Evolutionary conservation across 495 filamentous ascomycete species (phyloP).

Genomic region (Trichocladium uniseriatum): DNA sequence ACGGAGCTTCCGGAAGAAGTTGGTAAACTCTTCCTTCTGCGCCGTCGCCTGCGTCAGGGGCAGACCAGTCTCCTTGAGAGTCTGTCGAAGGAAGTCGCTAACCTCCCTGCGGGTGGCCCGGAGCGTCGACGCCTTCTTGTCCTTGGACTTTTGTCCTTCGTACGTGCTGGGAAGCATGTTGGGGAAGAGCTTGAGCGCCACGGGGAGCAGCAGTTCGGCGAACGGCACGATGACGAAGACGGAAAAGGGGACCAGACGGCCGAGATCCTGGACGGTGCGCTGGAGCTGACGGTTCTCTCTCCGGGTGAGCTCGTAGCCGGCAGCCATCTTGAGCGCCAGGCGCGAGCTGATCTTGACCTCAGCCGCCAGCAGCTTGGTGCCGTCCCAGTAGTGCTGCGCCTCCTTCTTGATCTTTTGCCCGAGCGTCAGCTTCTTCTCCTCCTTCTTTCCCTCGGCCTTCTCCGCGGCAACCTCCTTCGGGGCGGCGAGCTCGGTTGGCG

Average conservation of each 20-base stretch:
- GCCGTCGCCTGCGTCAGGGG: slow-evolving; percentile 78
- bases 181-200: slow-evolving; percentile 90
- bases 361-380: slow-evolving; percentile 89
- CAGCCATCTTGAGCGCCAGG: slow-evolving; percentile 93
- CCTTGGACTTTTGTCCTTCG: slow-evolving; percentile 81
- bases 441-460: slow-evolving; percentile 49
- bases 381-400: slow-evolving; percentile 93
- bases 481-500: slow-evolving; percentile 25
- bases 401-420: slow-evolving; percentile 92
- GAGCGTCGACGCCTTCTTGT: slow-evolving; percentile 73
- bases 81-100: slow-evolving; percentile 80
- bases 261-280: slow-evolving; percentile 87
- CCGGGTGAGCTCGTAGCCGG: slow-evolving; percentile 90
- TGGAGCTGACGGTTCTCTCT: slow-evolving; percentile 87
- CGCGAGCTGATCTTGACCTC: slow-evolving; percentile 89
- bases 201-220: slow-evolving; percentile 85
- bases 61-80: slow-evolving; percentile 83
- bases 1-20: slow-evolving; percentile 95
- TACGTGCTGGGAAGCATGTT: slow-evolving; percentile 96
- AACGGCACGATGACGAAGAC: slow-evolving; percentile 96
- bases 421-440: slow-evolving; percentile 70
- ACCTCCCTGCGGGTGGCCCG: slow-evolving; percentile 89
- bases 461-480: slow-evolving; percentile 26
- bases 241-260: slow-evolving; percentile 87
- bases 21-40: slow-evolving; percentile 89